Conservation (phyloP, 2,329 filamentous ascomycete genomes). For the Botrytis tulipae region DNA sequence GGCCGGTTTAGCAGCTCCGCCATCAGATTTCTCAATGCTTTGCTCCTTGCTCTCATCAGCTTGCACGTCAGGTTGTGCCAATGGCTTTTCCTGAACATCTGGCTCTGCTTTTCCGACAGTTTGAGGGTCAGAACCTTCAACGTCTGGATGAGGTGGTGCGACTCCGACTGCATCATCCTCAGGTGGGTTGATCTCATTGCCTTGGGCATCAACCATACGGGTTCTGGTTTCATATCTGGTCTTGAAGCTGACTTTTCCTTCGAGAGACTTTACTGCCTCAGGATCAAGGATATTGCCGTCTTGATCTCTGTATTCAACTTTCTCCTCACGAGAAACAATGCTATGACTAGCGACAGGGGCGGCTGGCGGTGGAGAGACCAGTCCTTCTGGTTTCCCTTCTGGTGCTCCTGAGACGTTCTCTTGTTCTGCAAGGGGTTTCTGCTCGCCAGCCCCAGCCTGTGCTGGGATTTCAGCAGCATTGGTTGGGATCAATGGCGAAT, state of each 20-base stretch:
- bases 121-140: constrained; percentile 59
- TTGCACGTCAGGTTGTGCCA: constrained; percentile 42
- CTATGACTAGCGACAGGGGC: constrained; percentile 31
- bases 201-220: constrained; percentile 73
- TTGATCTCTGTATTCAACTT: constrained; percentile 91
- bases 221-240: constrained; percentile 96
- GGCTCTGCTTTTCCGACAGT: constrained; percentile 46
- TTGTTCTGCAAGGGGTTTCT: constrained; percentile 34
- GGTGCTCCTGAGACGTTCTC: constrained; percentile 36
- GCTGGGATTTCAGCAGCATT: constrained; percentile 31
- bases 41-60: constrained; percentile 58
- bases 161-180: constrained; percentile 30
- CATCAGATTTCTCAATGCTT: constrained; percentile 49
- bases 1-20: constrained; percentile 55
- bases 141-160: constrained; percentile 40
- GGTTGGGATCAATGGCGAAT: constrained; percentile 33
- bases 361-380: constrained; percentile 30
- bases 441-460: constrained; percentile 28
- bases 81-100: constrained; percentile 44
- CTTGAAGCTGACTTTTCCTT: constrained; percentile 93
- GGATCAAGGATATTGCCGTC: constrained; percentile 84
- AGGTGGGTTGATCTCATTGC: constrained; percentile 62
- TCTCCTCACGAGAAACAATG: constrained; percentile 61
- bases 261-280: constrained; percentile 77
- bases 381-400: constrained; percentile 30